These are phyloP conservation scores for Aciculosporium take DNA, from an alignment of 2,329 filamentous ascomycete genomes.

Conservation along the genomic window DNA sequence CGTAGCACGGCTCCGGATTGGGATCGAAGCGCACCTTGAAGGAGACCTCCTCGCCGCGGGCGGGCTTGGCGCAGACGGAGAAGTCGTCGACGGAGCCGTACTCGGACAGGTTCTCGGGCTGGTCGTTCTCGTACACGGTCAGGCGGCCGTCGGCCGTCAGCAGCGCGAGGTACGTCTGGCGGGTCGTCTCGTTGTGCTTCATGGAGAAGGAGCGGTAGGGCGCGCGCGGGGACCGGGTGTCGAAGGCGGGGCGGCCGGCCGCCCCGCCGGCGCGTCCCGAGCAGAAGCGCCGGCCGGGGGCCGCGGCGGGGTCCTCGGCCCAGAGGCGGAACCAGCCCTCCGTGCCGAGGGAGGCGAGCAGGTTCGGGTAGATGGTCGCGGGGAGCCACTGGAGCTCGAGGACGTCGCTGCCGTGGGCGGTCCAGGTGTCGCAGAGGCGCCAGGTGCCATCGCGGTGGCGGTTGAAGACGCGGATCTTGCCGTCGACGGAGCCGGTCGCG, in stretches of 20 bases:
- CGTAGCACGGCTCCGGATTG: slow-evolving; percentile 67
- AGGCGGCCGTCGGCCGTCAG: slow-evolving; percentile 72
- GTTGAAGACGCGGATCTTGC: slow-evolving; percentile 85
- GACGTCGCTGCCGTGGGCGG: slow-evolving; percentile 79
- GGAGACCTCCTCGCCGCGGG: slow-evolving; percentile 69
- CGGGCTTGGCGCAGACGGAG: slow-evolving; percentile 54
- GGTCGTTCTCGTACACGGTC: slow-evolving; percentile 70
- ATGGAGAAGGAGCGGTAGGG: slow-evolving; percentile 75
- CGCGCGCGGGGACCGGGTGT: slow-evolving; percentile 39
- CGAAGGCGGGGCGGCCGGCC: slow-evolving; percentile 36
- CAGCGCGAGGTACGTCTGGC: slow-evolving; percentile 73
- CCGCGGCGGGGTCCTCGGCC: slow-evolving; percentile 76
- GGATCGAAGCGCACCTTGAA: slow-evolving; percentile 84
- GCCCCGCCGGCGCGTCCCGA: slow-evolving; percentile 33
- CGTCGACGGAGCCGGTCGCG: slow-evolving; percentile 82
- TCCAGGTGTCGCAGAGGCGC: slow-evolving; percentile 76
- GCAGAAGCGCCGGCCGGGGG: slow-evolving; percentile 70
- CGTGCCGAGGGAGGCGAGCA: slow-evolving; percentile 76
- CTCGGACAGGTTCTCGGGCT: slow-evolving; percentile 64
- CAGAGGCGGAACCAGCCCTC: slow-evolving; percentile 86
- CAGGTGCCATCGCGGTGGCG: slow-evolving; percentile 64
- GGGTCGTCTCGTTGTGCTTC: slow-evolving; percentile 62
- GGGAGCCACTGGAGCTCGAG: slow-evolving; percentile 92
- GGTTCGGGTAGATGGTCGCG: slow-evolving; percentile 70
- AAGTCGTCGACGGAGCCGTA: slow-evolving; percentile 67